These are phyloP conservation scores for Aureobasidium melanogenum DNA, from an alignment of 2,329 filamentous ascomycete genomes.

Conservation along the genomic window DNA sequence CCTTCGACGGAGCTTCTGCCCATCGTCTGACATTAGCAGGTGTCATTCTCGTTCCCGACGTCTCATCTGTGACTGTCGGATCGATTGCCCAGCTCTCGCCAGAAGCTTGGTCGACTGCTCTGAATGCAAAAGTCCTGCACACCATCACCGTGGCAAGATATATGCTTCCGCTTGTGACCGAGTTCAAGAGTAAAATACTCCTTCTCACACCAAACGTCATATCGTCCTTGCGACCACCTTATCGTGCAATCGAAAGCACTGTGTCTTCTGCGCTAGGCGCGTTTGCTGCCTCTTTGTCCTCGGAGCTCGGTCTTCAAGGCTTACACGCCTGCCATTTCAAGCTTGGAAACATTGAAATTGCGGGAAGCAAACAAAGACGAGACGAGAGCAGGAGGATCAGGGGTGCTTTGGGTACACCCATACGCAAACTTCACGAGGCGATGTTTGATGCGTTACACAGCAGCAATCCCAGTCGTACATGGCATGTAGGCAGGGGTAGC, in stretches of 20 bases:
- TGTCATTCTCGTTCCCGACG: constrained; percentile 72
- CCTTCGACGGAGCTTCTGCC: constrained; percentile 65
- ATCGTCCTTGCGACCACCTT: constrained; percentile 68
- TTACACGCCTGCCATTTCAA: constrained; percentile 81
- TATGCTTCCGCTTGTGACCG: constrained; percentile 54
- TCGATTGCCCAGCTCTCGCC: constrained; percentile 79
- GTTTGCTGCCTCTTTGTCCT: constrained; percentile 70
- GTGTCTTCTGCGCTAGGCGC: constrained; percentile 80
- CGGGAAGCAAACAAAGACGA: constrained; percentile 32
- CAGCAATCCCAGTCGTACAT: constrained; percentile 48
- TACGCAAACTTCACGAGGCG: constrained; percentile 73
- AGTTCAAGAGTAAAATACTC: constrained; percentile 56
- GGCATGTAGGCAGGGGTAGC: constrained; percentile 78
- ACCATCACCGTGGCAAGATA: constrained; percentile 83
- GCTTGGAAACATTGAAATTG: constrained; percentile 83
- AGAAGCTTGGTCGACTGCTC: constrained; percentile 75
- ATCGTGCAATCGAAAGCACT: constrained; percentile 77
- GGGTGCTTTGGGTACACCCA: constrained; percentile 54
- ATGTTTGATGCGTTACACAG: constrained; percentile 83
- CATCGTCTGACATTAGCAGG: constrained; percentile 71
- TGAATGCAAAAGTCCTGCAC: constrained; percentile 85
- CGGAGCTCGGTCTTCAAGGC: constrained; percentile 66
- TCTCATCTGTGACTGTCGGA: constrained; percentile 54
- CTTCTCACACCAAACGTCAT: constrained; percentile 74
- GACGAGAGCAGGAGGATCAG: constrained; percentile 37